Base-by-base conservation (phyloP, 2,329 filamentous ascomycete genomes). In the Epichloe festucae region DNA sequence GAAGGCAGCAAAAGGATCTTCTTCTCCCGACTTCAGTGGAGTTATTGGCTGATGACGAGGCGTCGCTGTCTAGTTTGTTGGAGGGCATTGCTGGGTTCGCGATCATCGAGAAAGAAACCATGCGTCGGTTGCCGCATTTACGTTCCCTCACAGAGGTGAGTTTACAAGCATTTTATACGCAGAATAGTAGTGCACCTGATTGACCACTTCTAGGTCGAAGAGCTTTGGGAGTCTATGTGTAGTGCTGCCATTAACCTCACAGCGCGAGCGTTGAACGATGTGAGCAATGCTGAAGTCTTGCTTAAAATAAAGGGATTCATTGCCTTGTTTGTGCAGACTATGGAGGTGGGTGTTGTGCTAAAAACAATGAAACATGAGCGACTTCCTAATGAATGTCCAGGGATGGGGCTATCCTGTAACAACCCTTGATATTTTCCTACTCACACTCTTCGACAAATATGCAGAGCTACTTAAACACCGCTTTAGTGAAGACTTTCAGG, bases 151-250 rank as follows among this genome's bases (percentile, higher is more conserved):
- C 87, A 57, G 93, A 98, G 71, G 90, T 91, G 66, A 67, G 79
- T 63, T 35, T 4, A 39, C 43, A 35, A 14, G 23, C 46, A n/a
- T 35, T 23, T 10, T 12, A 3, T n/a, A 38, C 17, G 4, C 12
- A 3, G 14, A 21, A 17, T 44, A 14, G 5, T 38, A 14, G 19
- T 7, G 40, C 41, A 38, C 17, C 17, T 14, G 14, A 41, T 15
- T 41, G 15, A 15, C 41, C 6, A 19, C 14, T n/a, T 17, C 23
- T 55, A 90, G 86, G 82, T 96, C n/a, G 93, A 98, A 63, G 93
- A 97, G 67, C 73, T 98, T 2, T 98, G 93, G 93, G 91, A 97
- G 61, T 96, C 90, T 0, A 93, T 97, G 87, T 97, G 91, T 63
- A 87, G 90, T 62, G 83, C 85, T 44, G 85, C 88, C 0, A 89